Conservation (phyloP, 1,139 yeast genomes). For the Spathaspora sp. region DNA sequence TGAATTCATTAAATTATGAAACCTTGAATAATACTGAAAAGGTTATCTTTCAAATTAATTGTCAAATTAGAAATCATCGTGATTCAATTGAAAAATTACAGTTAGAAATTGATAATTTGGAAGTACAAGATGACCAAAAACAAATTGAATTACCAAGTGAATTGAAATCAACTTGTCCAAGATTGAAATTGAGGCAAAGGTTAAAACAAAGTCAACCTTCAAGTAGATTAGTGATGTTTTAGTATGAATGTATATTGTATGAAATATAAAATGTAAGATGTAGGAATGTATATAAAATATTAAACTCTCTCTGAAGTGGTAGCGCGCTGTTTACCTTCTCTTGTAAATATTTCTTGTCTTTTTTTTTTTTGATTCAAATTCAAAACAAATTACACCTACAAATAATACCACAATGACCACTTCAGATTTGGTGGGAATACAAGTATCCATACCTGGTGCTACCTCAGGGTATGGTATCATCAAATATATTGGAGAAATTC, state of each 20-base stretch:
- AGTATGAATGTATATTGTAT: too few species aligned
- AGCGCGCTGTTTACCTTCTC: neutral
- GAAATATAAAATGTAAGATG: too few species aligned
- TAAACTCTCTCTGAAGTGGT: neutral
- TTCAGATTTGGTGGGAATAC: slow-evolving; percentile 31
- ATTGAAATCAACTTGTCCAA: neutral
- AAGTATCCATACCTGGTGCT: slow-evolving; percentile 45
- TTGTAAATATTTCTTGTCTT: neutral
- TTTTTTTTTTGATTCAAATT: neutral
- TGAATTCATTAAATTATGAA: slow-evolving; percentile 13
- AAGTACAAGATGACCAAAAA: slow-evolving; percentile 2
- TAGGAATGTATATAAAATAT: too few species aligned
- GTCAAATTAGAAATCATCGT: slow-evolving; percentile 16
- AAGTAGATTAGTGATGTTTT: neutral
- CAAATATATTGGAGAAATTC: slow-evolving; percentile 71
- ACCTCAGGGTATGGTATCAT: slow-evolving; percentile 55
- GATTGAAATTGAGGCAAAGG: slow-evolving; percentile 10
- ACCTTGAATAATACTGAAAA: slow-evolving; percentile 22
- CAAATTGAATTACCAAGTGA: neutral
- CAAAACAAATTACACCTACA: neutral
- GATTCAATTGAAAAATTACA: slow-evolving; percentile 16
- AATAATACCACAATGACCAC: slow-evolving; percentile 6
- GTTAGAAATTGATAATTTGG: slow-evolving; percentile 10
- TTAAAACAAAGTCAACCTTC: slow-evolving; percentile 5
- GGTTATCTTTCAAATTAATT: slow-evolving; percentile 24